Evolutionary conservation across 345 rosid genomes (phyloP), one percentile per base, ranked within the genome.

Genomic region (Ailanthus altissimus): DNA sequence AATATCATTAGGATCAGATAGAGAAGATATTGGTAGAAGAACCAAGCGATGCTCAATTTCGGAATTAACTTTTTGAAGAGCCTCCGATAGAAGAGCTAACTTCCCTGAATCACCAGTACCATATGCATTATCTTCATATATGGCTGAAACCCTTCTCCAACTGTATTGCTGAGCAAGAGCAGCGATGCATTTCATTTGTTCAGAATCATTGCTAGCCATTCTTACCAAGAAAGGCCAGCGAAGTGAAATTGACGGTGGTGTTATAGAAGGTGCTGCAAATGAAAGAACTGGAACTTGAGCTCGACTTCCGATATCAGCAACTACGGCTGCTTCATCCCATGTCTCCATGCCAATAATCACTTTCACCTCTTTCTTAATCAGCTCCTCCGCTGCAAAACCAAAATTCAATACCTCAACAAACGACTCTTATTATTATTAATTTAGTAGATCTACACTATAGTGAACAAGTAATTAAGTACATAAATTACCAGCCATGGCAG

Each of bases 311-410:
- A 84, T 58, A 5, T 80, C 79, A 7, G 83, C 84, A 28, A 83
- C 85, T 25, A 81, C 12, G 28, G 78, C 67, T 40, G 88, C 80
- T 65, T 77, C 88, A 26, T 80, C 81, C 86, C 89, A 83, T 25
- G 74, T 76, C 26, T 83, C 83, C 85, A 81, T 62, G 47, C 91
- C 88, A 40, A 84, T 21, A 15, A 88, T 88, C 58, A 75, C 84
- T 38, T 77, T 28, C 56, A 74, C 54, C 53, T 74, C 74, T 38
- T 79, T 70, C 36, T 82, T 59, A 23, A 84, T 78, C 63, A 86
- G 74, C 54, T 71, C 72, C 73, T 82, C 70, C 21, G 91, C 91
- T 81, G 74, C 78, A 20, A 40, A 25, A 59, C 67, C 11, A 25
- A 73, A 43, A 73, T 13, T 8, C 40, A 49, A 53, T 62, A 74